These are phyloP conservation scores for Cercophora sp. DNA, from an alignment of 495 filamentous ascomycete genomes.

Conservation along the genomic window DNA sequence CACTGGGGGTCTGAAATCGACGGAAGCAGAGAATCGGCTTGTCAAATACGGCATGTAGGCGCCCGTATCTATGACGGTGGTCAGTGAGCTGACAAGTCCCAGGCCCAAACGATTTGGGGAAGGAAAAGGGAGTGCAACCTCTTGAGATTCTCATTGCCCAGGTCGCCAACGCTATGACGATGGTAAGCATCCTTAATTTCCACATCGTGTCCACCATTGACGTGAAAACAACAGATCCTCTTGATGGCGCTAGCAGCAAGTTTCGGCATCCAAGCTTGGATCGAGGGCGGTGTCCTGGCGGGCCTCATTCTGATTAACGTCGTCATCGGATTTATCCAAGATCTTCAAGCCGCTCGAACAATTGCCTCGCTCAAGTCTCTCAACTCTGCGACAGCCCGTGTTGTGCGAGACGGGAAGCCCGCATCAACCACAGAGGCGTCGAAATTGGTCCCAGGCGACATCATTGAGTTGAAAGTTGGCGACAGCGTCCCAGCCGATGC, in stretches of 20 bases:
- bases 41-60: slow-evolving; percentile 42
- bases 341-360: slow-evolving; percentile 83
- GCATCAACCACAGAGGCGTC: slow-evolving; percentile 77
- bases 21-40: slow-evolving; percentile 40
- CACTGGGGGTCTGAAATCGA: slow-evolving; percentile 38
- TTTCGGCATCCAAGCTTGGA: slow-evolving; percentile 73
- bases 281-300: slow-evolving; percentile 80
- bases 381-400: slow-evolving; percentile 72
- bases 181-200: slow-evolving; percentile 45
- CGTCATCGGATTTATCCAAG: slow-evolving; percentile 71
- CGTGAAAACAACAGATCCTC: slow-evolving; percentile 42
- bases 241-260: slow-evolving; percentile 80
- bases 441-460: slow-evolving; percentile 57
- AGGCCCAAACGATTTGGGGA: slow-evolving; percentile 49
- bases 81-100: no score
- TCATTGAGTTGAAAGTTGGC: slow-evolving; percentile 63
- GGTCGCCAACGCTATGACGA: slow-evolving; percentile 50
- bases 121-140: slow-evolving; percentile 45
- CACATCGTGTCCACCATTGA: no score
- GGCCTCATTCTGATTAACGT: slow-evolving; percentile 79
- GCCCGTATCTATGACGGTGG: no score
- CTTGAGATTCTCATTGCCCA: slow-evolving; percentile 53
- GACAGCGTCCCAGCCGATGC: slow-evolving; percentile 67
- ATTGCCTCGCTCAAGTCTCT: slow-evolving; percentile 75
- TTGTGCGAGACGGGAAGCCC: slow-evolving; percentile 65